Conservation (phyloP, 257 asterid genomes). For the Misopates orontium region DNA sequence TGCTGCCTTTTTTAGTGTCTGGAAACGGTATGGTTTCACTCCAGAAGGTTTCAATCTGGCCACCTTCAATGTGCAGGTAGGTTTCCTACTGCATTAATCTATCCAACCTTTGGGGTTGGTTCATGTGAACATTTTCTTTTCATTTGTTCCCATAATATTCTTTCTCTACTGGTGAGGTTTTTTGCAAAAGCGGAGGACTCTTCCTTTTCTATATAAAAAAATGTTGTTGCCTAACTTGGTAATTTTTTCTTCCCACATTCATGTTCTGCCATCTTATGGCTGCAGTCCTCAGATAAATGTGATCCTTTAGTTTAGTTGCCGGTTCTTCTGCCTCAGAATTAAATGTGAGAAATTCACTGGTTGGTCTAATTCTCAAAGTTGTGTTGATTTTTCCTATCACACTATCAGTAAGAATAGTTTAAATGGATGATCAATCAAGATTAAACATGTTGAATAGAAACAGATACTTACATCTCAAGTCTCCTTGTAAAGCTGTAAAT, state of each 20-base stretch:
- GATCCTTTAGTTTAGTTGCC: neutral
- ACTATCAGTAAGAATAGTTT: too few species aligned
- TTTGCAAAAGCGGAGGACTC: too few species aligned
- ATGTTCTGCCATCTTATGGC: neutral
- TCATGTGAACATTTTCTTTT: too few species aligned
- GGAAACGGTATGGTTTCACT: conserved; percentile 95
- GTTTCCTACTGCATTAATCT: neutral
- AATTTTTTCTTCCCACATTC: too few species aligned
- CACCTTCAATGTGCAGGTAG: conserved; percentile 83
- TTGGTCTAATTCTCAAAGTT: conserved; percentile 3
- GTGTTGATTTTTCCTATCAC: neutral
- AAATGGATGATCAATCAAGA: too few species aligned
- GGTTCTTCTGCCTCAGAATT: neutral
- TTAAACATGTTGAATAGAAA: too few species aligned
- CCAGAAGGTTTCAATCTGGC: conserved; percentile 99
- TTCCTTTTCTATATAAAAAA: too few species aligned
- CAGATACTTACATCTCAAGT: too few species aligned
- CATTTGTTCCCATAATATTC: neutral
- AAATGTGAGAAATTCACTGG: neutral
- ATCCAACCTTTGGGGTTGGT: too few species aligned
- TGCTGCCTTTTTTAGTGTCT: conserved; percentile 91
- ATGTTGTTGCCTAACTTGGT: too few species aligned
- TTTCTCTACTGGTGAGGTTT: too few species aligned
- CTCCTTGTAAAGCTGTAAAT: too few species aligned
- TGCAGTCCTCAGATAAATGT: neutral